Evolutionary conservation across 768 basidiomycete species (phyloP).

Genomic region (Lentinula guzmanii): DNA sequence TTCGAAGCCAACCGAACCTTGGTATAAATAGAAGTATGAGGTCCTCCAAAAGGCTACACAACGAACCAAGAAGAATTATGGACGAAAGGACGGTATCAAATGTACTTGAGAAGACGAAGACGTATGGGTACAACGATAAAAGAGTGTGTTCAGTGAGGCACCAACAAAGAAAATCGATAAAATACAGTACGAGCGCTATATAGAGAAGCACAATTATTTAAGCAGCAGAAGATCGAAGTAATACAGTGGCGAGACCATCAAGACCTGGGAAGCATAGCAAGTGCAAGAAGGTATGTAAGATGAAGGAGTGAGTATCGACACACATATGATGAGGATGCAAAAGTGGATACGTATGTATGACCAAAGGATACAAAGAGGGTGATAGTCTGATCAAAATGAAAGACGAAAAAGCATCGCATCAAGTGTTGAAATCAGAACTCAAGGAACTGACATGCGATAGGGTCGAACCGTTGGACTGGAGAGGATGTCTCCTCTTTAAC

Average conservation of each 20-base stretch:
- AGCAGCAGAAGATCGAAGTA: background rate
- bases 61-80: background rate
- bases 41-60: too few relatives aligned
- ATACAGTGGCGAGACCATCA: background rate
- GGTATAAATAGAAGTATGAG: too few relatives aligned
- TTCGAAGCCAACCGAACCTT: too few relatives aligned
- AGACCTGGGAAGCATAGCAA: background rate
- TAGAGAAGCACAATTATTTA: background rate
- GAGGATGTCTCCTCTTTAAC: constrained; percentile 57
- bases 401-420: background rate
- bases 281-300: background rate
- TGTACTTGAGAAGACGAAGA: background rate
- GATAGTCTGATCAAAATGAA: background rate
- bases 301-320: background rate
- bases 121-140: background rate
- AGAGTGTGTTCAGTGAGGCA: background rate
- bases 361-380: constrained; percentile 2
- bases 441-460: constrained; percentile 64
- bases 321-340: background rate
- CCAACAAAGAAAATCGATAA: background rate
- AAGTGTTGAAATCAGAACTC: constrained; percentile 46
- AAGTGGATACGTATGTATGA: background rate
- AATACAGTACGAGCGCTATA: background rate
- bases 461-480: constrained; percentile 60
- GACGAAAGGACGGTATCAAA: background rate